Evolutionary conservation across 305 asterid genomes (phyloP).

Genomic region (Fraxinus latifolia): DNA sequence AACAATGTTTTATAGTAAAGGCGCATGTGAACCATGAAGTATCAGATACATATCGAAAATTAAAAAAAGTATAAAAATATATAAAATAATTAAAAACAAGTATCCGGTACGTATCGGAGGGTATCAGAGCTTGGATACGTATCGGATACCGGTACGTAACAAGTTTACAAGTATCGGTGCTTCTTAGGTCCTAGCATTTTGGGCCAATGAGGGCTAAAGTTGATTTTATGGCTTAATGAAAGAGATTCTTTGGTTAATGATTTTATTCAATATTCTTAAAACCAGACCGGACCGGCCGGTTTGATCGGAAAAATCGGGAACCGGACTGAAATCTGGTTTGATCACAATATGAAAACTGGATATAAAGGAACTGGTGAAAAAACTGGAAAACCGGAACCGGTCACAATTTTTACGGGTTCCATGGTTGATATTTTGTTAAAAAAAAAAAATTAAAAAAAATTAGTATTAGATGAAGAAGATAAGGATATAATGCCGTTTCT

Average conservation of each 20-base stretch:
- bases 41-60: not conserved
- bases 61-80: too few relatives aligned
- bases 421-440: not conserved
- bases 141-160: not conserved
- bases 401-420: not conserved
- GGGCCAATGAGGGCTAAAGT: slow-evolving; percentile 6
- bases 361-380: not conserved
- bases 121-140: not conserved
- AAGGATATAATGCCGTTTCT: not conserved
- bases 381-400: not conserved
- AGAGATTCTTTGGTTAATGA: slow-evolving; percentile 14
- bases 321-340: not conserved
- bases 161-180: not conserved
- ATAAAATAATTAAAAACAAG: too few relatives aligned
- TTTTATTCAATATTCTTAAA: not conserved
- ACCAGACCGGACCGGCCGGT: not conserved
- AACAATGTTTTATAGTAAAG: not conserved
- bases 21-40: not conserved
- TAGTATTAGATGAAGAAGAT: not conserved
- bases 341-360: not conserved
- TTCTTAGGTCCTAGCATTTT: not conserved
- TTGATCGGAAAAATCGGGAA: not conserved
- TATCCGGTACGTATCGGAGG: not conserved
- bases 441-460: too few relatives aligned
- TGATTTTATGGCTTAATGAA: slow-evolving; percentile 21